Base-by-base conservation (phyloP, 768 basidiomycete genomes). In the Mycena vitilis region DNA sequence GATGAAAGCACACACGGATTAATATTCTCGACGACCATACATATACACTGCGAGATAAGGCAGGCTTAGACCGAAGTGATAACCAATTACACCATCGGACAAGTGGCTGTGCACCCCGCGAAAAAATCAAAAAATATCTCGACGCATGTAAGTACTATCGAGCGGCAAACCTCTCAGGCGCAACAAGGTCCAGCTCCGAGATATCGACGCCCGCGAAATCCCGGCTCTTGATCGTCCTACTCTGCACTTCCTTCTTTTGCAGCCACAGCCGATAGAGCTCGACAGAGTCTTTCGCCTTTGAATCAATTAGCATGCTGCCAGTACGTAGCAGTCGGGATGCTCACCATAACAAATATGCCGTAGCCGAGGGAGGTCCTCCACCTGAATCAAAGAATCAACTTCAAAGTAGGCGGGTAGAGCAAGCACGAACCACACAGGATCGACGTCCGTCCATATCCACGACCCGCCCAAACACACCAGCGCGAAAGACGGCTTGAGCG, bases 361-460 rank as follows among this genome's bases (percentile, higher is more conserved):
- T 86, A 75, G 1, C 86, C 86, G 44, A 87, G 69, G 13, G 83
- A 76, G 70, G 86, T 87, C 54, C 86, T 78, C 86, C 86, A 87
- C 67, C 67, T 68, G 23, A 56, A 16, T 13, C 2, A 45, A 23
- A 22, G 7, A 44, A 25, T 5, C n/a, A 30, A 10, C 5, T 36
- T 12, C 38, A n/a, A 16, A 42, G 62, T 13, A 47, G 5, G 49
- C 36, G 4, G 5, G 45, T 18, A 3, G 23, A 53, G 23, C 4
- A 9, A 36, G 36, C 10, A 52, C 61, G 23, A n/a, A 68, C 86
- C 86, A 87, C 15, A 87, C 81, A 2, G 86, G 86, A 68, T 87
- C 86, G 44, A 80, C 79, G 57, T 81, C 81, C 13, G 79, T 77
- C 85, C 86, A 86, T 16, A 79, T 74, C 34, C 80, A 79, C 34